Evolutionary conservation across 1,284 basidiomycete species (phyloP).

Genomic region (Fistulina hepatica): DNA sequence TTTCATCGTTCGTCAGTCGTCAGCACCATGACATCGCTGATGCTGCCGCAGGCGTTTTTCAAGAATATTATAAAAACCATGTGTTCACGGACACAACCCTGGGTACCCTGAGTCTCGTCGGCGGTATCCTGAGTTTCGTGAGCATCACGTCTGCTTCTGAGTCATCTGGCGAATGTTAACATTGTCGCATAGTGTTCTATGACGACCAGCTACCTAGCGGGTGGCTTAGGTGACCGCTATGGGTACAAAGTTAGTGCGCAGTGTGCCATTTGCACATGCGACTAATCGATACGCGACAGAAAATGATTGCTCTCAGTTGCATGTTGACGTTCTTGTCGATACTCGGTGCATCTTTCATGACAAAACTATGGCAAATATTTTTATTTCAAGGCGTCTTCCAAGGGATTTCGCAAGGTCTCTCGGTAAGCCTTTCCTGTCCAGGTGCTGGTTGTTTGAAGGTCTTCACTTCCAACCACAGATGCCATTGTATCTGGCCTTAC

Average conservation of each 20-base stretch:
- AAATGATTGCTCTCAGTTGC: constrained; percentile 19
- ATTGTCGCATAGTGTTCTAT: constrained; percentile 11
- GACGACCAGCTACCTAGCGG: constrained; percentile 12
- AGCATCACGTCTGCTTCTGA: background rate
- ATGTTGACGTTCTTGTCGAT: constrained; percentile 16
- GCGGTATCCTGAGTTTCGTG: constrained; percentile 14
- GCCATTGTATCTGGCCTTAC: constrained; percentile 19
- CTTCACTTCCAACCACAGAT: too few relatives aligned
- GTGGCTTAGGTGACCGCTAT: constrained; percentile 15
- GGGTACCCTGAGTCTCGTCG: constrained; percentile 14
- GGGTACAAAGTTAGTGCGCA: constrained; percentile 14
- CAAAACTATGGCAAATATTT: constrained; percentile 19
- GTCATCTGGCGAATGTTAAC: background rate
- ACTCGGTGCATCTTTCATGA: constrained; percentile 18
- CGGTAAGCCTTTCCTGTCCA: too few relatives aligned
- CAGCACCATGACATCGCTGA: background rate
- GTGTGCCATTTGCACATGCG: background rate
- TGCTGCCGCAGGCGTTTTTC: constrained; percentile 10
- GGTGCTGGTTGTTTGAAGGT: too few relatives aligned
- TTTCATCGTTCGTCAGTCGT: constrained; percentile 2
- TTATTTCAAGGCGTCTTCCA: constrained; percentile 19
- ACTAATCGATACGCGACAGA: constrained; percentile 8
- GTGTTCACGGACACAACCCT: constrained; percentile 9
- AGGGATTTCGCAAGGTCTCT: constrained; percentile 17
- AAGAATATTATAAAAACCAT: constrained; percentile 15